Percentiles rank a stretch among this genome's conserved stretches.
These are phyloP conservation scores for Iris macrosiphon DNA, from an alignment of 106 monocot species.

Conservation along the genomic window DNA sequence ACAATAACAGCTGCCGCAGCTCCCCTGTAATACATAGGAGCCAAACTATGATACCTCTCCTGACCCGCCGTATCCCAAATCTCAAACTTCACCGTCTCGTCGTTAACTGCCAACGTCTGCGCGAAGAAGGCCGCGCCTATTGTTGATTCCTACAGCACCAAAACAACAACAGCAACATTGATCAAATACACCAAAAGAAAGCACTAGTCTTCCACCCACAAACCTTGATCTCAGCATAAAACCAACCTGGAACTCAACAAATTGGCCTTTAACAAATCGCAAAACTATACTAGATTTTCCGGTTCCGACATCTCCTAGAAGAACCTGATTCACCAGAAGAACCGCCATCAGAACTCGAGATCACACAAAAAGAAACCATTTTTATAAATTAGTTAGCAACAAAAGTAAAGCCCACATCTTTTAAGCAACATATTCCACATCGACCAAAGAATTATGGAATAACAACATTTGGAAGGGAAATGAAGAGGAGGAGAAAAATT, in stretches of 20 bases:
- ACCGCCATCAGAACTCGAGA: conserved; percentile 74
- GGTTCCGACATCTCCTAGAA: conserved; percentile 87
- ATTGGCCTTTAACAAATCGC: conserved; percentile 92
- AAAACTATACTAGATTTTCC: conserved; percentile 90
- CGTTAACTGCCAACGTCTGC: conserved; percentile 57
- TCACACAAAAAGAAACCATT: too few species aligned
- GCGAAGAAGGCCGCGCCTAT: conserved; percentile 93
- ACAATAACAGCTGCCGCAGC: conserved; percentile 91
- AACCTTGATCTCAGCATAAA: conserved; percentile 52
- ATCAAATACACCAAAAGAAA: not conserved
- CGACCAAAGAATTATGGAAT: too few species aligned
- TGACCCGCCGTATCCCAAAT: conserved; percentile 98
- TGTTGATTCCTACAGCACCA: conserved; percentile 63
- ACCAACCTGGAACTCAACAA: conserved; percentile 88
- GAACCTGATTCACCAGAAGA: conserved; percentile 85
- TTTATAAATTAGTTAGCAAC: too few species aligned
- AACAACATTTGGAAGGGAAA: too few species aligned
- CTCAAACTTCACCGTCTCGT: conserved; percentile 84
- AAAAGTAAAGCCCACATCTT: too few species aligned
- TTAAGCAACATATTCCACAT: too few species aligned
- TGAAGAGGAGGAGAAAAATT: too few species aligned
- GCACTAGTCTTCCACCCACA: not conserved
- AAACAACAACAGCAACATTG: not conserved
- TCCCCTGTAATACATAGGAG: conserved; percentile 95
- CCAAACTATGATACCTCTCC: conserved; percentile 96